A percentile compares a stretch with the other conserved stretches of the same genome.
phyloP scores from a whole-genome alignment of 1,284 basidiomycete genomes.

The Moesziomyces sp. region DNA sequence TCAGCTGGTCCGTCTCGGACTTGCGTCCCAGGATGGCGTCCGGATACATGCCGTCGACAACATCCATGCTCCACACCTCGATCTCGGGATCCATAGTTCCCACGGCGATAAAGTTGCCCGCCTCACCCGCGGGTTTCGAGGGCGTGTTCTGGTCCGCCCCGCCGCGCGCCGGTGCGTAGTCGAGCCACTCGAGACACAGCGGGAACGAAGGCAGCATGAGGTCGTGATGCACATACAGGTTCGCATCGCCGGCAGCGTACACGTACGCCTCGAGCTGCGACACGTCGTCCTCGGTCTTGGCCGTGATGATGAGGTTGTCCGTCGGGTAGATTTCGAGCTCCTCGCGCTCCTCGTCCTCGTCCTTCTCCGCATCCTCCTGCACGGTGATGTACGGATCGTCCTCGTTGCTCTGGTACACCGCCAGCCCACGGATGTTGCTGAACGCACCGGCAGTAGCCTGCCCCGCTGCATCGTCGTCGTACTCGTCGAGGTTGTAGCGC shows the following conservation, averaged over 20 bases:
- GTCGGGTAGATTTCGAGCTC: conserved; percentile 89
- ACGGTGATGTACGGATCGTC: conserved; percentile 98
- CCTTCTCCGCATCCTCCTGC: conserved; percentile 77
- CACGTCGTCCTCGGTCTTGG: conserved; percentile 96
- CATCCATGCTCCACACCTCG: conserved; percentile 96
- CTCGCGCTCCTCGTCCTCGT: conserved; percentile 82
- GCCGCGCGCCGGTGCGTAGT: conserved; percentile 78
- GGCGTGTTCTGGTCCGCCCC: conserved; percentile 35
- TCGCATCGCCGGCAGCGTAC: conserved; percentile 69
- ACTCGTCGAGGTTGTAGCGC: conserved; percentile 91
- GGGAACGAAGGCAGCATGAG: conserved; percentile 97
- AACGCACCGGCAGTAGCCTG: conserved; percentile 77
- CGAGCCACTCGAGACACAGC: conserved; percentile 98
- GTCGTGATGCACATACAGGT: conserved; percentile 96
- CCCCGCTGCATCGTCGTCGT: conserved; percentile 82
- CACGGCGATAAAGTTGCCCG: conserved; percentile 93
- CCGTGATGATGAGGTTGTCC: conserved; percentile 90
- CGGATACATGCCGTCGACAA: conserved; percentile 93
- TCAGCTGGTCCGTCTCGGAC: conserved; percentile 65
- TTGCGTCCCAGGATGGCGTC: conserved; percentile 89
- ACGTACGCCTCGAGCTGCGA: conserved; percentile 82
- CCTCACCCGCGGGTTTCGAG: conserved; percentile 66
- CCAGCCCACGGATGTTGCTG: conserved; percentile 93
- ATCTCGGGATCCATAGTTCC: conserved; percentile 98
- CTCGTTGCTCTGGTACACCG: conserved; percentile 88